A percentile compares a stretch with the other conserved stretches of the same genome.
Evolutionary conservation across 768 basidiomycete species (phyloP).

Genomic region (Tylopilus vinaceipallidus): DNA sequence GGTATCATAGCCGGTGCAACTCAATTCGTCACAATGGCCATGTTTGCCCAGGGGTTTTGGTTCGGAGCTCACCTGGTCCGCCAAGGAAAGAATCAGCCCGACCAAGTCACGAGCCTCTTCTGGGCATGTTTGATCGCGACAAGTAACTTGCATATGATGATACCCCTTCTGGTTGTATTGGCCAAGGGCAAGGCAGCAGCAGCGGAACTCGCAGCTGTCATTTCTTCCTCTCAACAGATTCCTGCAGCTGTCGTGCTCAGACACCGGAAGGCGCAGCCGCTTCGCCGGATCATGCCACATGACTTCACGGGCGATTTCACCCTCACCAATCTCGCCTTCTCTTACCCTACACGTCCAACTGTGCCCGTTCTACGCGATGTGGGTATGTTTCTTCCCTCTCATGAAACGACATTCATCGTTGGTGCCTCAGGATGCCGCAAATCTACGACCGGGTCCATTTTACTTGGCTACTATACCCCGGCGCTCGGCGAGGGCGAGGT

Average conservation of each 20-base stretch:
- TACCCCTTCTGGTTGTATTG: slow-evolving; percentile 76
- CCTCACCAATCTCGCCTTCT: slow-evolving; percentile 59
- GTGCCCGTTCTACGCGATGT: slow-evolving; percentile 57
- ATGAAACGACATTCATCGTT: slow-evolving; percentile 77
- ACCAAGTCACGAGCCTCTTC: slow-evolving; percentile 93
- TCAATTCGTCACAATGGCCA: slow-evolving; percentile 83
- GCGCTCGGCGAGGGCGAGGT: slow-evolving; percentile 53
- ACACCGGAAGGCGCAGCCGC: slow-evolving; percentile 20
- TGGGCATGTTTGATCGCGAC: slow-evolving; percentile 95
- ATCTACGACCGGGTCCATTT: slow-evolving; percentile 62
- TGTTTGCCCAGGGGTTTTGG: slow-evolving; percentile 98
- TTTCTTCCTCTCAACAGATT: slow-evolving; percentile 36
- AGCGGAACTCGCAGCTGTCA: slow-evolving; percentile 25
- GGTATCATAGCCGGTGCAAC: slow-evolving; percentile 62
- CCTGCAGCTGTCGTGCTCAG: slow-evolving; percentile 20
- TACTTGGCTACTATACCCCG: slow-evolving; percentile 73
- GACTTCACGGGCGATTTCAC: slow-evolving; percentile 70
- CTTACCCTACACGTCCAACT: slow-evolving; percentile 71
- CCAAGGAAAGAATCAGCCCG: slow-evolving; percentile 61
- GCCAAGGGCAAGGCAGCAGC: slow-evolving; percentile 56
- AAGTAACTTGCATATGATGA: slow-evolving; percentile 81
- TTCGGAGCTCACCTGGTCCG: slow-evolving; percentile 88
- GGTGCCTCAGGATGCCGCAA: slow-evolving; percentile 80
- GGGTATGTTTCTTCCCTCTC: slow-evolving; percentile 65
- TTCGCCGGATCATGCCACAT: slow-evolving; percentile 66